A percentile compares a stretch with the other conserved stretches of the same genome.
These are phyloP conservation scores for Rhododendron ferrugineum DNA, from an alignment of 148 eudicot species.

Conservation along the genomic window DNA sequence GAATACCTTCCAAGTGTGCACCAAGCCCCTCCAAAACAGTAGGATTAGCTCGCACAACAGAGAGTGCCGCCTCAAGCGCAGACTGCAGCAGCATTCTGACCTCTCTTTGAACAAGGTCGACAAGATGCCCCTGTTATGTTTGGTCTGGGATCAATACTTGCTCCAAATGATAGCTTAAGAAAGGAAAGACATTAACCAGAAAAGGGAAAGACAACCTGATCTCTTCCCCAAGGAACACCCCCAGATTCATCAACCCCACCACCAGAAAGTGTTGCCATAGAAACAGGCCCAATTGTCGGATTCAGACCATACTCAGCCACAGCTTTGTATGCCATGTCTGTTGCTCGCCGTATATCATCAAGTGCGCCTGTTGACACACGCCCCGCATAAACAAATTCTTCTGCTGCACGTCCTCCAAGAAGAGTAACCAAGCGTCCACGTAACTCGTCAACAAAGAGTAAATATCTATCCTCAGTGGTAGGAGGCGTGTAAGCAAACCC, in stretches of 20 bases:
- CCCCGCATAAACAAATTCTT: slow-evolving; percentile 75
- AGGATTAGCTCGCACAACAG: slow-evolving; percentile 82
- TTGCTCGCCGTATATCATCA: slow-evolving; percentile 90
- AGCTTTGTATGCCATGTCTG: slow-evolving; percentile 94
- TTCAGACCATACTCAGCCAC: slow-evolving; percentile 92
- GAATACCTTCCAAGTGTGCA: slow-evolving; percentile 81
- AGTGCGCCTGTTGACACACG: slow-evolving; percentile 97
- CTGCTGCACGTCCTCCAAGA: slow-evolving; percentile 98
- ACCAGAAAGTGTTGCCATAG: slow-evolving; percentile 69
- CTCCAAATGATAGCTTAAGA: neutral
- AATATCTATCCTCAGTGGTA: slow-evolving; percentile 82
- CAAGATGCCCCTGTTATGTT: slow-evolving; percentile 68
- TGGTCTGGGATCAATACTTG: slow-evolving; percentile 13
- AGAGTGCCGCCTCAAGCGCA: slow-evolving; percentile 81
- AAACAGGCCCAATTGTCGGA: slow-evolving; percentile 74
- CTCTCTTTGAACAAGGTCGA: slow-evolving; percentile 89
- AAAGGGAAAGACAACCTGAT: slow-evolving; percentile 44
- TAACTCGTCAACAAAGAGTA: slow-evolving; percentile 87
- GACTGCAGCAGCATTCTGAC: slow-evolving; percentile 74
- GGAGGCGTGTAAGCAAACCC: slow-evolving; percentile 96
- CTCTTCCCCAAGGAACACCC: slow-evolving; percentile 71
- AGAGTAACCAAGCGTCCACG: slow-evolving; percentile 94
- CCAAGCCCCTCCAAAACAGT: slow-evolving; percentile 92
- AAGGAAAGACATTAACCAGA: neutral
- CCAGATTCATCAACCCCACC: slow-evolving; percentile 89